Conservation (phyloP, 768 basidiomycete genomes). For the Boletus vermiculosoides region DNA sequence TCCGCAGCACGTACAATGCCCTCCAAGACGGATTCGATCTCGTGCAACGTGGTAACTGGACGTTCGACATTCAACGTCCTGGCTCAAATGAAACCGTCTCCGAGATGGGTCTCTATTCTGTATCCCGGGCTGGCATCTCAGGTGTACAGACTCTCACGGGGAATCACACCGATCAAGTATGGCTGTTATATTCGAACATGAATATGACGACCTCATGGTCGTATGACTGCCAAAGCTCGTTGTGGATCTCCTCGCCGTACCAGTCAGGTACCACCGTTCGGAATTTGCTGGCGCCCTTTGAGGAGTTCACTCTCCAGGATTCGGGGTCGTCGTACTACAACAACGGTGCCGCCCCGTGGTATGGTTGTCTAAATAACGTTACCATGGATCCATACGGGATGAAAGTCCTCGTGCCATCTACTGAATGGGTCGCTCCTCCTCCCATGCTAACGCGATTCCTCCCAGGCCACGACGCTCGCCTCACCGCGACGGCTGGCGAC, state of each 20-base stretch:
- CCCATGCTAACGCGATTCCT: conserved; percentile 76
- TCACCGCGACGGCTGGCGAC: conserved; percentile 39
- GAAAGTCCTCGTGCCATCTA: conserved; percentile 72
- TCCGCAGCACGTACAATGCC: conserved; percentile 66
- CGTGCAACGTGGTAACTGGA: conserved; percentile 86
- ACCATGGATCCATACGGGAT: conserved; percentile 74
- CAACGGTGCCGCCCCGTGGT: conserved; percentile 58
- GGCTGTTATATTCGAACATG: conserved; percentile 86
- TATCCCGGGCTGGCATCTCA: conserved; percentile 61
- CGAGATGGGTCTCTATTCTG: conserved; percentile 88
- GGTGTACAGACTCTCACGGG: conserved; percentile 63
- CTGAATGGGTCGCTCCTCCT: conserved; percentile 65
- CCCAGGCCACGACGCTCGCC: conserved; percentile 85
- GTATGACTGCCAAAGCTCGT: conserved; percentile 51
- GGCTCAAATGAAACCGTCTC: conserved; percentile 81
- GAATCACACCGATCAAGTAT: conserved; percentile 62
- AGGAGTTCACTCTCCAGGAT: conserved; percentile 65
- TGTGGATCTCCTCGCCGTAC: conserved; percentile 85
- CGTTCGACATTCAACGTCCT: conserved; percentile 69
- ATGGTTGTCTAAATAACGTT: conserved; percentile 69
- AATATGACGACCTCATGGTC: conserved; percentile 67
- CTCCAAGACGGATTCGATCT: conserved; percentile 87
- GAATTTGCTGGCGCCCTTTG: conserved; percentile 84
- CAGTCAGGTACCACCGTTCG: conserved; percentile 54
- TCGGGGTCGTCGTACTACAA: conserved; percentile 65